Evolutionary conservation across 192 early-diverging fungal species (phyloP), one percentile per base, ranked within the genome.

Genomic region (Spinellus fusiger): DNA sequence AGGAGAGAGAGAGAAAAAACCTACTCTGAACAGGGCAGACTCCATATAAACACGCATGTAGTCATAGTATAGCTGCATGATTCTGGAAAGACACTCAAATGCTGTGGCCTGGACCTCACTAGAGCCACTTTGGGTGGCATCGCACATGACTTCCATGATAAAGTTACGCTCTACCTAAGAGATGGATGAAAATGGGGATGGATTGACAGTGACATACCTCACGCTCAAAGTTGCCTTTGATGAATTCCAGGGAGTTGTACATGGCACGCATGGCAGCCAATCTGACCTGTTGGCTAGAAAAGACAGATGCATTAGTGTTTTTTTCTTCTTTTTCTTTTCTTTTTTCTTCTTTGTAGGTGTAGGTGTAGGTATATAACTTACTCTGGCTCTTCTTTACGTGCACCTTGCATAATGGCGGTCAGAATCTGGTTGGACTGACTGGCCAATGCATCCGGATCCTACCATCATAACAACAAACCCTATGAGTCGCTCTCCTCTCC

Each of bases 81-180:
- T 99, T 65, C 93, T 86, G 47, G 96, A 95, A 72, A 99, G 80
- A 74, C 94, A 96, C 75, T 99, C 94, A 62, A 90, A 99, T 7
- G 93, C 91, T 10, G 86, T 82, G 23, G 90, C 86, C 64, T 96
- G 87, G 32, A 98, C 88, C 35, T 84, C 80, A 26, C 72, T 79
- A 48, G 86, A 80, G 32, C 68, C 64, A 68, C 85, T 88, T 74
- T 93, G 88, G 13, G 94, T 96, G 20, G 93, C 92, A 71, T 95
- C 95, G 70, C 98, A 99, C 23, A 99, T 92, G 10, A 95, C 89
- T 68, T 94, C 91, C 98, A 99, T 99, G 49, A 99, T 94, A 55
- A 91, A 93, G 74, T 99, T 98, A 57, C 98, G 86, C 74, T 99
- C 96, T 56, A 82, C 86, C 77, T 89, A 55, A n/a, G 22, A 16